A percentile compares a stretch with the other conserved stretches of the same genome.
phyloP scores from a whole-genome alignment of 768 basidiomycete species.

The Melanogaster broomeanus region DNA sequence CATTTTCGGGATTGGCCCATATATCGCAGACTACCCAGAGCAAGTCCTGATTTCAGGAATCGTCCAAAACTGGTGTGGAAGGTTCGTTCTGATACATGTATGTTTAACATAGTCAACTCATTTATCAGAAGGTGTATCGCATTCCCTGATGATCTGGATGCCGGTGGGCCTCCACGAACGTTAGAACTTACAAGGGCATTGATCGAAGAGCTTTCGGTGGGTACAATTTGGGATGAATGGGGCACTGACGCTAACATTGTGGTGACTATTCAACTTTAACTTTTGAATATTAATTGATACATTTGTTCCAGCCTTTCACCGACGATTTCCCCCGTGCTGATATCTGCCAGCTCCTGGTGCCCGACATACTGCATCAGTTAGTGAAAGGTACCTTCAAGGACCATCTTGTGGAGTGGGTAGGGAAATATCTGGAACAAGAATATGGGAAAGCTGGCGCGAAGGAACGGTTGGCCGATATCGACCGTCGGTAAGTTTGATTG shows the following conservation, averaged over 20 bases:
- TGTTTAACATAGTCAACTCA: too few relatives aligned
- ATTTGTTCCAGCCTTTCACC: conserved; percentile 30
- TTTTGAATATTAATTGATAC: background rate
- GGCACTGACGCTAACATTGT: conserved; percentile 25
- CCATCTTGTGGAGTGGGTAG: background rate
- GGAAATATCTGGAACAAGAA: background rate
- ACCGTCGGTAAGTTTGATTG: conserved; percentile 19
- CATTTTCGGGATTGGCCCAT: conserved; percentile 28
- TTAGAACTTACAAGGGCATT: background rate
- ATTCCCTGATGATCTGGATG: background rate
- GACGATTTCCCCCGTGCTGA: conserved; percentile 31
- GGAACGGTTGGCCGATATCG: conserved; percentile 31
- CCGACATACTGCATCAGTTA: background rate
- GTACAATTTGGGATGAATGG: background rate
- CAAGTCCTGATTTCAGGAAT: conserved; percentile 36
- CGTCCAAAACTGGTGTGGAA: conserved; percentile 36
- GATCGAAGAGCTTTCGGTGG: background rate
- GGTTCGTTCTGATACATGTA: background rate
- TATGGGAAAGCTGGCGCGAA: conserved; percentile 2
- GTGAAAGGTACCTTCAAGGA: background rate
- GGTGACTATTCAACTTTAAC: conserved; percentile 11
- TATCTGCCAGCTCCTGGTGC: conserved; percentile 25
- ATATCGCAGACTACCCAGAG: conserved; percentile 43
- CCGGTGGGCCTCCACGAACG: background rate
- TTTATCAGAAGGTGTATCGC: background rate